These are phyloP conservation scores for Brassica incana DNA, from an alignment of 345 rosid species.

Conservation along the genomic window DNA sequence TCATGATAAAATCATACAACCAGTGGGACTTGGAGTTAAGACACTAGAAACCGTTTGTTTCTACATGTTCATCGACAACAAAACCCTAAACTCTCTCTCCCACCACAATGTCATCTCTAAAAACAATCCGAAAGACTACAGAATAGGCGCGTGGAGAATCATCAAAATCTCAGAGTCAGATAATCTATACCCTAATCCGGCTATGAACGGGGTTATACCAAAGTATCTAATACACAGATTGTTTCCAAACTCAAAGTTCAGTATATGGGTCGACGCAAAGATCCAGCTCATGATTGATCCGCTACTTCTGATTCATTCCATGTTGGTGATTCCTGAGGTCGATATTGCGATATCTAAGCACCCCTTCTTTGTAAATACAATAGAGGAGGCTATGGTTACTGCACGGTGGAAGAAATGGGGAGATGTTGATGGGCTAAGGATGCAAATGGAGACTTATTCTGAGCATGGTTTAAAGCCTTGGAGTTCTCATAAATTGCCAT, in stretches of 20 bases:
- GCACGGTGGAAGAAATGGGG: constrained; percentile 94
- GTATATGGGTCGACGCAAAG: constrained; percentile 90
- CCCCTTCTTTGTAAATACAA: constrained; percentile 64
- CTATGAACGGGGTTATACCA: constrained; percentile 90
- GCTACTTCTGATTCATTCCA: constrained; percentile 62
- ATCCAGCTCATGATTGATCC: constrained; percentile 84
- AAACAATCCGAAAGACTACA: constrained; percentile 28
- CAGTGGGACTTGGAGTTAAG: constrained; percentile 68
- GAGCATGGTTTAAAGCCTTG: constrained; percentile 84
- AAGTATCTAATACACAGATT: constrained; percentile 77
- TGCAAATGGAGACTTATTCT: constrained; percentile 89
- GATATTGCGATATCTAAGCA: constrained; percentile 86
- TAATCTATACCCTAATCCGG: constrained; percentile 57
- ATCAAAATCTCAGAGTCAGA: constrained; percentile 43
- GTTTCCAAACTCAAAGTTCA: constrained; percentile 77
- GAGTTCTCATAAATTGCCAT: constrained; percentile 66
- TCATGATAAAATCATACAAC: constrained; percentile 90
- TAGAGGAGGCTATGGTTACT: constrained; percentile 96
- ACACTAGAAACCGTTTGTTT: constrained; percentile 60
- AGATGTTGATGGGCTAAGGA: constrained; percentile 55
- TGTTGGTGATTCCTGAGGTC: constrained; percentile 49
- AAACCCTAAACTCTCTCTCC: constrained; percentile 51
- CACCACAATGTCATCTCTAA: constrained; percentile 46
- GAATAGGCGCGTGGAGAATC: constrained; percentile 71
- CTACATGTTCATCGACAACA: constrained; percentile 83